Base-by-base conservation (phyloP, 441 rosid genomes). In the Jatropha podagrica region DNA sequence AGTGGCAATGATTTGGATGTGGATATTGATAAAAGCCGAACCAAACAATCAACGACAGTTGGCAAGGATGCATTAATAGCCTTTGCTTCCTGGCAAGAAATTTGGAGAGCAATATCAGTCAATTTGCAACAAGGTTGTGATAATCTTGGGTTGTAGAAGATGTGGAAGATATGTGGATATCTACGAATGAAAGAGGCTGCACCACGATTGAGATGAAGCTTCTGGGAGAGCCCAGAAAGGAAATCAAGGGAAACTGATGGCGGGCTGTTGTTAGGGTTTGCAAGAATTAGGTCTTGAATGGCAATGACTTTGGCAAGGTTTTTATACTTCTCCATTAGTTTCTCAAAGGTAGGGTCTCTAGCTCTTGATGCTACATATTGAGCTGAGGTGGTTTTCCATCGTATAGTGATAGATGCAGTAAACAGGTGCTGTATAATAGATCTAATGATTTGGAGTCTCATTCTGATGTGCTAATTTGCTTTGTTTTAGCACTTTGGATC, bases 271-370 rank as follows among this genome's bases (percentile, higher is more conserved):
- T 82, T 80, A 59, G 88, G 92, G 64, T 84, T 87, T 11, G 96
- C 93, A 5, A 90, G 88, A 77, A 91, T 82, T 48, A 93, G 89
- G 80, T 95, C 96, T 81, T 93, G 98, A 38, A 91, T 80, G 17
- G 91, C 88, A 27, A 88, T 80, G 80, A 90, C 96, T 71, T 89
- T 93, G 80, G 84, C 62, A 73, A 89, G 85, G 86, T 93, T 88
- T 79, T 93, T 95, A 87, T 95, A 88, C 76, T 85, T 91, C 81
- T 90, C 95, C 97, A 95, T 91, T 46, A 89, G 77, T 76, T 95
- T 93, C 85, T 93, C 93, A 74, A 95, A 90, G 3, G 90, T 87
- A 49, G 97, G 79, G 74, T 93, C 95, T 82, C 97, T 83, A 70
- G 86, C 80, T 80, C 98, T 86, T 0, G 91, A 86, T 59, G 89